Base-by-base conservation (phyloP, 495 filamentous ascomycete genomes). In the Oidiodendron maius region DNA sequence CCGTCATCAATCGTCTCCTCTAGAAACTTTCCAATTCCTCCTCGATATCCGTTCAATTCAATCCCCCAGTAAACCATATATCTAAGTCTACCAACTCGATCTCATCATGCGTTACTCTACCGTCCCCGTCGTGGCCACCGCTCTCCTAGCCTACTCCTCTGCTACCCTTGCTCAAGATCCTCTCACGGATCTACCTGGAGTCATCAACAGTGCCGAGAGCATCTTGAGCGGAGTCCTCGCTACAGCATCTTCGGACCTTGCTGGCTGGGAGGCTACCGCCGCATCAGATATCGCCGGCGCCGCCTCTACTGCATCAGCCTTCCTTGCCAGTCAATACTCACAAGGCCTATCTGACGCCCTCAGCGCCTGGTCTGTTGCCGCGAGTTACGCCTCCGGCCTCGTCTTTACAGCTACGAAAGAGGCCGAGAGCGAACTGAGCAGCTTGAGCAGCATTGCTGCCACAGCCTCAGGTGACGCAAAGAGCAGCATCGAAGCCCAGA, bases 81-180 rank as follows among this genome's bases (percentile, higher is more conserved):
- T n/a, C 36, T 20, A 15, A 39, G 16, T 8, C 13, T 20, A 39
- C 17, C 8, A 4, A 39, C 8, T 20, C 17, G 16, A 4, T 20
- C 17, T 12, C 26, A 53, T 36, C 15, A 50, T 53, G 53, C 56
- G 51, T 41, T 52, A 52, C 32, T 57, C 58, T 10, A 47, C 51
- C 25, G 28, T 55, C 11, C 51, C 58, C 35, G 54, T 49, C 16
- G 45, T 56, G 11, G 55, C 48, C 40, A 44, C 51, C 21, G 40
- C 52, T n/a, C 40, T 46, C 23, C 50, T 24, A 22, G 44, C 40
- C 9, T 48, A 45, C 13, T 49, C 35, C 10, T 46, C 58, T 21
- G 34, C 36, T 10, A 30, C 38, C 39, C 6, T 15, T 28, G 36
- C 35, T 20, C 25, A 2, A 5, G 21, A 23, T 32, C 23, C 25